Percentiles rank a stretch among this genome's conserved stretches.
These are phyloP conservation scores for Diaporthe capsici DNA, from an alignment of 2,329 filamentous ascomycete genomes.

Conservation along the genomic window DNA sequence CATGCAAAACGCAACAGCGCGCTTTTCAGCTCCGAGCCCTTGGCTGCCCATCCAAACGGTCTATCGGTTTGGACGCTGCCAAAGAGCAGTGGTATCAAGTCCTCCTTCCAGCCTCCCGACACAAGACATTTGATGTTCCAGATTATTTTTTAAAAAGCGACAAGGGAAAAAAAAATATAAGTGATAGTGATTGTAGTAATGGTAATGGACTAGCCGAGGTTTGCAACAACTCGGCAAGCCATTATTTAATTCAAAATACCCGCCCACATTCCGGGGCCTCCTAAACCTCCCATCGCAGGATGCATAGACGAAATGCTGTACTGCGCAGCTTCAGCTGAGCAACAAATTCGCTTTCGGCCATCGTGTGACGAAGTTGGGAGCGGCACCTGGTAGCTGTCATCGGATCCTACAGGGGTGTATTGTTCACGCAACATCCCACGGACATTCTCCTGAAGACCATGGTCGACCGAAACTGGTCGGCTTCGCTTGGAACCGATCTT, in stretches of 20 bases:
- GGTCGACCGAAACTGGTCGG: slow-evolving; percentile 70
- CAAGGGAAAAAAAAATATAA: slow-evolving; percentile 23
- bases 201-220: neutral
- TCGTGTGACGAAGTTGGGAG: slow-evolving; percentile 60
- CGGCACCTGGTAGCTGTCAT: slow-evolving; percentile 54
- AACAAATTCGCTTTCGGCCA: slow-evolving; percentile 76
- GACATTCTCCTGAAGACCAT: slow-evolving; percentile 76
- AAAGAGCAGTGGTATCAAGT: slow-evolving; percentile 40
- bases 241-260: slow-evolving; percentile 72
- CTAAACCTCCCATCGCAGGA: slow-evolving; percentile 63
- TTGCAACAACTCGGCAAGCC: neutral
- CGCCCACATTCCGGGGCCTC: slow-evolving; percentile 77
- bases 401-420: slow-evolving; percentile 51
- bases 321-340: slow-evolving; percentile 69
- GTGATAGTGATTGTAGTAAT: slow-evolving; percentile 31
- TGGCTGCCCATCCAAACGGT: slow-evolving; percentile 14
- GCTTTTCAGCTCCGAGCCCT: slow-evolving; percentile 39
- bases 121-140: slow-evolving; percentile 8
- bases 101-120: slow-evolving; percentile 18
- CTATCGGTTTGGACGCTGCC: slow-evolving; percentile 21
- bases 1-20: slow-evolving; percentile 41
- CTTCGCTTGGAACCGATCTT: slow-evolving; percentile 69
- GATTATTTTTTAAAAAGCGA: neutral
- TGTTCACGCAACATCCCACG: slow-evolving; percentile 69
- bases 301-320: slow-evolving; percentile 64